These are phyloP conservation scores for Coleophoma cylindrospora DNA, from an alignment of 2,329 filamentous ascomycete species.

Conservation along the genomic window DNA sequence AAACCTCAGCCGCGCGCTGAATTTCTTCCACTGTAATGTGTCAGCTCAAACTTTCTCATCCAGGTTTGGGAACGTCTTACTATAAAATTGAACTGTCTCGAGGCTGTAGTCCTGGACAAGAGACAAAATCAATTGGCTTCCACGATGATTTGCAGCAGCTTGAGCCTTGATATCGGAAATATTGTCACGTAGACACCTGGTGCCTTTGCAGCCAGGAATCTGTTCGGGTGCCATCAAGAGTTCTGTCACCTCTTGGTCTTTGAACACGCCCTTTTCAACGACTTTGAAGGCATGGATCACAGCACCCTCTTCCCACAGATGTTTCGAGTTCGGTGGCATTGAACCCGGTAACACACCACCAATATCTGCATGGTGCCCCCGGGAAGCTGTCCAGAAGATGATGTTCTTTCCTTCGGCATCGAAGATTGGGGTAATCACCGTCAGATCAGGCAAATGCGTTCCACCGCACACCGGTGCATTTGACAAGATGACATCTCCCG, in stretches of 20 bases:
- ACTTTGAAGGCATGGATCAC: conserved; percentile 60
- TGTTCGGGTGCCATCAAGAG: conserved; percentile 67
- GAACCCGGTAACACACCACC: conserved; percentile 75
- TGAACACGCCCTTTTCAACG: conserved; percentile 68
- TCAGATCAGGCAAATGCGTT: conserved; percentile 78
- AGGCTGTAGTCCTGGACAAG: conserved; percentile 73
- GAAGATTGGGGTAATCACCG: conserved; percentile 74
- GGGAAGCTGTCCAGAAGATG: conserved; percentile 75
- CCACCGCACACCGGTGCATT: conserved; percentile 65
- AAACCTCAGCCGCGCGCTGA: conserved; percentile 69
- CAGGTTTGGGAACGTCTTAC: conserved; percentile 29
- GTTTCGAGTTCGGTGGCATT: conserved; percentile 71
- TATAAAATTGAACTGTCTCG: conserved; percentile 68
- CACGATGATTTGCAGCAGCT: conserved; percentile 77
- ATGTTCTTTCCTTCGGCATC: conserved; percentile 56
- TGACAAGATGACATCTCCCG: conserved; percentile 72
- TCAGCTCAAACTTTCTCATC: not conserved
- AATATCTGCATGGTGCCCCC: conserved; percentile 79
- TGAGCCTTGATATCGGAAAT: conserved; percentile 80
- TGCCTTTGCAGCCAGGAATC: conserved; percentile 69
- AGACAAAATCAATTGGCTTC: conserved; percentile 66
- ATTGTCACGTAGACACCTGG: conserved; percentile 72
- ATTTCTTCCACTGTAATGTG: conserved; percentile 55
- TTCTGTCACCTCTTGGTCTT: conserved; percentile 68
- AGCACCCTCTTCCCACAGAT: conserved; percentile 58